These are phyloP conservation scores for Rutstroemia sp. DNA, from an alignment of 2,329 filamentous ascomycete species.

Conservation along the genomic window DNA sequence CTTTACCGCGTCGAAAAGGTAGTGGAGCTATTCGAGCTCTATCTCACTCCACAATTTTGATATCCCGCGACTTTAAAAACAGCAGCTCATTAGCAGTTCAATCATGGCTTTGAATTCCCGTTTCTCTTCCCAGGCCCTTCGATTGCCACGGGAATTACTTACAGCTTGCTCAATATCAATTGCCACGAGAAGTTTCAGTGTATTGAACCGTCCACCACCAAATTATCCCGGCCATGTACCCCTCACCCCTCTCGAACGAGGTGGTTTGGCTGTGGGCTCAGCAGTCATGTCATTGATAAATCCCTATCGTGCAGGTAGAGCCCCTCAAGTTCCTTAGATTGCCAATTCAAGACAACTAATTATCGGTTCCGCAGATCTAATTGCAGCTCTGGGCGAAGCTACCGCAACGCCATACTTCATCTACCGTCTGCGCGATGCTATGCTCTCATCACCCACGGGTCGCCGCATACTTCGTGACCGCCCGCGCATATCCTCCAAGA, in stretches of 20 bases:
- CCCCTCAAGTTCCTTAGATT: not conserved
- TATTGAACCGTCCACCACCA: slow-evolving; percentile 64
- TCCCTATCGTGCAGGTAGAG: slow-evolving; percentile 67
- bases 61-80: too few relatives aligned
- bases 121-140: slow-evolving; percentile 10
- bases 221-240: slow-evolving; percentile 67
- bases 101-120: slow-evolving; percentile 22
- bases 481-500: slow-evolving; percentile 75
- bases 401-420: slow-evolving; percentile 95
- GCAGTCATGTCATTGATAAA: slow-evolving; percentile 59
- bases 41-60: not conserved
- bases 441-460: slow-evolving; percentile 78
- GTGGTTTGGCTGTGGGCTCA: slow-evolving; percentile 60
- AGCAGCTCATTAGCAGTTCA: not conserved
- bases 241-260: slow-evolving; percentile 69
- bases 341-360: not conserved
- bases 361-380: slow-evolving; percentile 59
- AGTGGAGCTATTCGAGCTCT: not conserved
- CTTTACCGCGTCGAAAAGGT: too few relatives aligned
- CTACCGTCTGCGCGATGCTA: slow-evolving; percentile 80
- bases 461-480: slow-evolving; percentile 86
- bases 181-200: slow-evolving; percentile 55
- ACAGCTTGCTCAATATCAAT: slow-evolving; percentile 20
- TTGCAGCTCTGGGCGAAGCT: slow-evolving; percentile 88
- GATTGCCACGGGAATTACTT: slow-evolving; percentile 22